These are phyloP conservation scores for Pugionium dolabratum DNA, from an alignment of 345 rosid species.

Conservation along the genomic window DNA sequence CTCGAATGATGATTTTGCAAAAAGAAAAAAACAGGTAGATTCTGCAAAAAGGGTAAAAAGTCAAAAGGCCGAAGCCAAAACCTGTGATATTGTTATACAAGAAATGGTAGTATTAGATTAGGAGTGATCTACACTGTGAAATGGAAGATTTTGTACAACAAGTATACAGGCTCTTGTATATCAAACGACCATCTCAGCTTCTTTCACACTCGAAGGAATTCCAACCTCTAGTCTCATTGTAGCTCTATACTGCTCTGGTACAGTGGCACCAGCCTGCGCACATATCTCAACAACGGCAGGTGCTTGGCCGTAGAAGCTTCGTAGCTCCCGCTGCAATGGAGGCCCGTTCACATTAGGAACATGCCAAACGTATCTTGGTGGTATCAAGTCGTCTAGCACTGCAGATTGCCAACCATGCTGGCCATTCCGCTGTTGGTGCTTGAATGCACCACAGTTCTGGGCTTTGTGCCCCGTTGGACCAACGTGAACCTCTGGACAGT, in stretches of 20 bases:
- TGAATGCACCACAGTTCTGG: conserved; percentile 89
- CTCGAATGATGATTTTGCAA: background rate
- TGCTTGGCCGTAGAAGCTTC: conserved; percentile 82
- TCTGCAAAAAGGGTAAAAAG: background rate
- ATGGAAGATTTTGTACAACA: conserved; percentile 27
- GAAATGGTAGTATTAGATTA: background rate
- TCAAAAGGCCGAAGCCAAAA: background rate
- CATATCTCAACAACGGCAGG: conserved; percentile 93
- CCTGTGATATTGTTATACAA: conserved; percentile 10
- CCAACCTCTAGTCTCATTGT: conserved; percentile 97
- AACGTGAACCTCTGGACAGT: conserved; percentile 93
- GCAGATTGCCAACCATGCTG: conserved; percentile 98
- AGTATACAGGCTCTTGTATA: conserved; percentile 19
- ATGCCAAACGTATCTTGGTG: conserved; percentile 95
- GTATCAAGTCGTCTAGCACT: conserved; percentile 81
- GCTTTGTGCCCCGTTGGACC: conserved; percentile 92
- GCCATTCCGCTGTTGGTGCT: conserved; percentile 95
- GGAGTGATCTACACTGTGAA: conserved; percentile 6
- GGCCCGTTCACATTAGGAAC: conserved; percentile 72
- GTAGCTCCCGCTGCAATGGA: conserved; percentile 67
- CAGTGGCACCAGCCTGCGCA: conserved; percentile 72
- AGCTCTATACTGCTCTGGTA: conserved; percentile 75
- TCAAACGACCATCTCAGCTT: conserved; percentile 97
- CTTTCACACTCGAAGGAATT: conserved; percentile 66
- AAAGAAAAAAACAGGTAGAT: too few species aligned